Evolutionary conservation across 2,329 filamentous ascomycete genomes (phyloP), one percentile per base, ranked within the genome.

Genomic region (Clonostachys rhizophaga): DNA sequence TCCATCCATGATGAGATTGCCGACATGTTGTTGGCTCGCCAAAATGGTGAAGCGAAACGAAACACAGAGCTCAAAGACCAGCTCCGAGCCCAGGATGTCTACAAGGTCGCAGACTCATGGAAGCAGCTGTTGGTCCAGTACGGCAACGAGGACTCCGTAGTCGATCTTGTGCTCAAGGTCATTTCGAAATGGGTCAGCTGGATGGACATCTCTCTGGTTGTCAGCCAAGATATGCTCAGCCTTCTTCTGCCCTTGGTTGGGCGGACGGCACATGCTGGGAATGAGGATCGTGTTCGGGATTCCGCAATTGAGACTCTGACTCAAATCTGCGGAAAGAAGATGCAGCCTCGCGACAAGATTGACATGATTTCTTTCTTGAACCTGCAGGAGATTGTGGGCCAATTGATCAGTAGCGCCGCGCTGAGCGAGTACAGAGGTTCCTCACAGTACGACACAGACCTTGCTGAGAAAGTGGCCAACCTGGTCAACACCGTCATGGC

Each of bases 1-100:
- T 94, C 91, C 34, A 86, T 99, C 42, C 94, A 99, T 61, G 94
- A 99, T 58, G 94, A 99, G 67, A 96, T 99, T 59, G 94, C 92
- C 53, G 94, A 99, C 69, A 84, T 94, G 56, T 78, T 97, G 54
- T 79, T 97, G 46, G 83, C 86, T 43, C 83, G 92, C 37, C 84
- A 90, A 45, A 81, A 79, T 41, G 81, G 80, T 47, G 91, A 97
- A 61, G 82, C 87, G 55, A 92, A 90, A 66, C 85, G 88, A 52
- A 95, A 95, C 63, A 90, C 85, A 20, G 84, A 91, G 53, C 76
- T 99, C 54, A 99, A 99, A 67, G 95, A 99, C 65, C 71, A 94
- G 56, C 82, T 99, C 47, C 83, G 94, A 51, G 83, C 83, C 53
- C 82, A 91, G 54, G 92, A 99, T 64, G 90, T 95, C 64, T 83